Conservation (phyloP, 257 asterid genomes). For the Solanum verrucosum region DNA sequence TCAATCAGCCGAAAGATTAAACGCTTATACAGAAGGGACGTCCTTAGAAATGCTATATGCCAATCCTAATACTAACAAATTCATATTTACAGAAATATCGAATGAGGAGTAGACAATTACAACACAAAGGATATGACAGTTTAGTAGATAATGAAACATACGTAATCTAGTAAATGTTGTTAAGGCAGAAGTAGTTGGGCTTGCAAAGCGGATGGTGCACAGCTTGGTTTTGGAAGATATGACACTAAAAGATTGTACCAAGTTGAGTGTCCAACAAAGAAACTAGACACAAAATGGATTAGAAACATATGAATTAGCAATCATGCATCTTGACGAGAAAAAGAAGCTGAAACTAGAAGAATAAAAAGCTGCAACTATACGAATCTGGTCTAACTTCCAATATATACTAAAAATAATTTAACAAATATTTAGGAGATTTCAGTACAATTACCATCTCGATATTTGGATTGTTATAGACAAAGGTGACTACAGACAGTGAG, state of each 20-base stretch:
- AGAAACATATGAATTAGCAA: background rate
- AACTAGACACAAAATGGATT: background rate
- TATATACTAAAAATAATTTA: background rate
- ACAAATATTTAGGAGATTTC: background rate
- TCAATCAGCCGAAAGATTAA: background rate
- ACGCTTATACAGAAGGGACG: background rate
- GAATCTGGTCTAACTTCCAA: background rate
- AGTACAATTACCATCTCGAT: background rate
- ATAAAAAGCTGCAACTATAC: background rate
- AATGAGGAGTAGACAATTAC: background rate
- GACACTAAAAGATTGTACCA: background rate
- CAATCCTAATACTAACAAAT: background rate
- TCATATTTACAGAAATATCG: background rate
- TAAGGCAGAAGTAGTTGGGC: background rate
- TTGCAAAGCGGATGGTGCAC: background rate
- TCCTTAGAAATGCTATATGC: background rate
- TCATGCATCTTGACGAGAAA: background rate
- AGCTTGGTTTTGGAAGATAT: background rate
- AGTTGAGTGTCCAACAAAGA: background rate
- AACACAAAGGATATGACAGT: background rate
- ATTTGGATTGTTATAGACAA: background rate
- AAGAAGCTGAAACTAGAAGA: background rate
- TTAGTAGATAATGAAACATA: background rate
- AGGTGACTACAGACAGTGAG: background rate
- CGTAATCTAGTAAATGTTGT: background rate